A percentile compares a stretch with the other conserved stretches of the same genome.
These are phyloP conservation scores for Yamadazyma epiphylla DNA, from an alignment of 1,139 yeast genomes.

Conservation along the genomic window DNA sequence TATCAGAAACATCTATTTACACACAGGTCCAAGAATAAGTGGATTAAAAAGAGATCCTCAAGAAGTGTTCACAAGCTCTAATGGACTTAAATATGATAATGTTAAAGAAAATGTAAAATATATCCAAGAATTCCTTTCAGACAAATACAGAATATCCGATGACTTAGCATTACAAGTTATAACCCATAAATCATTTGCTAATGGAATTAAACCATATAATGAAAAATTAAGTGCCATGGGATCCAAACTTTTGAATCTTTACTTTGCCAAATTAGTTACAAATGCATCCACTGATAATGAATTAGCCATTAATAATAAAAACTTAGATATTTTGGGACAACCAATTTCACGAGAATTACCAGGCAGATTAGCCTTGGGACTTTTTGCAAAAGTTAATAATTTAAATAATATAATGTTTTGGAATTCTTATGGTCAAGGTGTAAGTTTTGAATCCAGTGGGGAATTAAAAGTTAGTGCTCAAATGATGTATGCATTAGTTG, in stretches of 20 bases:
- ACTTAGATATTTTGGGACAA: slow-evolving; percentile 64
- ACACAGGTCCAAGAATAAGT: slow-evolving; percentile 60
- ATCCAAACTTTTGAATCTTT: slow-evolving; percentile 62
- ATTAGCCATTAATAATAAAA: slow-evolving; percentile 48
- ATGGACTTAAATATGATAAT: slow-evolving; percentile 59
- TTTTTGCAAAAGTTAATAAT: slow-evolving; percentile 46
- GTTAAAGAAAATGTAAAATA: slow-evolving; percentile 45
- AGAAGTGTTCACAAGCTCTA: slow-evolving; percentile 52
- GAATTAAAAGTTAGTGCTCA: slow-evolving; percentile 60
- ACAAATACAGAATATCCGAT: slow-evolving; percentile 44
- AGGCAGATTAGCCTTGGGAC: slow-evolving; percentile 48
- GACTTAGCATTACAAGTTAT: slow-evolving; percentile 69
- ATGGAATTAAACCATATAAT: slow-evolving; percentile 84
- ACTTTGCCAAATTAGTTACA: slow-evolving; percentile 51
- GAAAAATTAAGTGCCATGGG: slow-evolving; percentile 81
- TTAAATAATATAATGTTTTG: slow-evolving; percentile 66
- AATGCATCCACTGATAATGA: slow-evolving; percentile 20
- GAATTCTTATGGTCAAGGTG: slow-evolving; percentile 56
- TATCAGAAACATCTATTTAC: slow-evolving; percentile 30
- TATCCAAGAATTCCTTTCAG: slow-evolving; percentile 44
- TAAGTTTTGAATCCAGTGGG: slow-evolving; percentile 52
- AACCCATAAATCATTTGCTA: slow-evolving; percentile 93
- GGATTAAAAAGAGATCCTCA: slow-evolving; percentile 79
- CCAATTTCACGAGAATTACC: slow-evolving; percentile 47
- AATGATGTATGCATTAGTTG: slow-evolving; percentile 71